Percentiles rank a stretch among this genome's conserved stretches.
These are phyloP conservation scores for Aureobasidium sp. DNA, from an alignment of 2,329 filamentous ascomycete species.

Conservation along the genomic window DNA sequence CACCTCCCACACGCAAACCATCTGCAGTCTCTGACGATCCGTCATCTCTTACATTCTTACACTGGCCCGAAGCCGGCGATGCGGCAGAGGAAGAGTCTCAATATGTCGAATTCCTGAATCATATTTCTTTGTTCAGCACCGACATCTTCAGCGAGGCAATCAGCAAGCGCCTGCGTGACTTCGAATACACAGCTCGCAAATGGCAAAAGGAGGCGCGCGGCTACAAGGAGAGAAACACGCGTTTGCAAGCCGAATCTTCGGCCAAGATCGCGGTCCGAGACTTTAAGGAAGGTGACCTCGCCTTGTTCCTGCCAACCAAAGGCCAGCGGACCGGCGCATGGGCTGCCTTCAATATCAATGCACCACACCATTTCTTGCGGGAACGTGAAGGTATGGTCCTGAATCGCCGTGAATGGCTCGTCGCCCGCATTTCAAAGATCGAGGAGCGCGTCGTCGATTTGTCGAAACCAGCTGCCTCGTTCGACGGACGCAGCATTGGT, in stretches of 20 bases:
- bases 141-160: conserved; percentile 79
- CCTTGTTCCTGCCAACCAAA: conserved; percentile 84
- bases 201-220: conserved; percentile 77
- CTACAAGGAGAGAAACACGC: conserved; percentile 80
- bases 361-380: conserved; percentile 91
- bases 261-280: conserved; percentile 94
- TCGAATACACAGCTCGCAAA: conserved; percentile 86
- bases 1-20: conserved; percentile 46
- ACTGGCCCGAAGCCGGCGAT: conserved; percentile 70
- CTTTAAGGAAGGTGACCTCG: conserved; percentile 94
- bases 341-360: conserved; percentile 97
- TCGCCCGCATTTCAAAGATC: conserved; percentile 82
- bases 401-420: conserved; percentile 83
- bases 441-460: conserved; percentile 92
- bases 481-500: conserved; percentile 21
- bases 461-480: conserved; percentile 48
- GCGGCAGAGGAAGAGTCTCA: conserved; percentile 59
- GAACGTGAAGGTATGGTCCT: conserved; percentile 86
- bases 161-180: conserved; percentile 82
- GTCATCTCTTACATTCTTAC: conserved; percentile 60
- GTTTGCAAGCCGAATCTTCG: conserved; percentile 73
- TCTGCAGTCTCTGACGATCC: conserved; percentile 24
- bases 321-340: conserved; percentile 92
- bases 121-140: conserved; percentile 69
- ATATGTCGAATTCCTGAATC: conserved; percentile 66